Evolutionary conservation across 2,329 filamentous ascomycete genomes (phyloP).

Genomic region (Cordyceps cicadae): DNA sequence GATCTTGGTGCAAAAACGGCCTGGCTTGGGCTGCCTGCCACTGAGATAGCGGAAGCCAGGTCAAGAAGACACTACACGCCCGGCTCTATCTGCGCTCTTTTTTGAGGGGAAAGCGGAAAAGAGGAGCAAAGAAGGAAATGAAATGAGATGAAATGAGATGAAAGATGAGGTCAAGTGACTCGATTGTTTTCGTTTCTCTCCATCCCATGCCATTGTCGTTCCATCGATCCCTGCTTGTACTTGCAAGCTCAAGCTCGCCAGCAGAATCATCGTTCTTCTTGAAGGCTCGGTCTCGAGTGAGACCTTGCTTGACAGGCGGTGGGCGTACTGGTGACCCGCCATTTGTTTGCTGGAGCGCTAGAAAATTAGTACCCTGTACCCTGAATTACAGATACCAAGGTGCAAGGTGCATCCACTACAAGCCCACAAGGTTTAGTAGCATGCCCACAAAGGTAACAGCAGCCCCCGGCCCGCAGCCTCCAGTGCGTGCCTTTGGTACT

Average conservation of each 20-base stretch:
- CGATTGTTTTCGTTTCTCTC: neutral
- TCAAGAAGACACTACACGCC: neutral
- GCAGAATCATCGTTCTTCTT: neutral
- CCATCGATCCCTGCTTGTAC: neutral
- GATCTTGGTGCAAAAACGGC: neutral
- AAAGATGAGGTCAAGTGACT: neutral
- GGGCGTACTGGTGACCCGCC: neutral
- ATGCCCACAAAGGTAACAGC: neutral
- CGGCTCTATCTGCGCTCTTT: neutral
- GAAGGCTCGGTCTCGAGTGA: neutral
- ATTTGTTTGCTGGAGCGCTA: neutral
- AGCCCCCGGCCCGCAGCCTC: neutral
- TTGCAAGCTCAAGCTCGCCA: neutral
- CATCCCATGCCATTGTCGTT: neutral
- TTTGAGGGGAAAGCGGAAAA: neutral
- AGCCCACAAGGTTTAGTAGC: neutral
- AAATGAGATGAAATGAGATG: neutral
- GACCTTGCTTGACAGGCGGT: slow-evolving; percentile 1
- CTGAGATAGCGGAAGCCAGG: neutral
- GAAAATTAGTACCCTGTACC: slow-evolving; percentile 1
- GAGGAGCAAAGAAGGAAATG: neutral
- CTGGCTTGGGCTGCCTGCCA: neutral
- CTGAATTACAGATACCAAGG: neutral
- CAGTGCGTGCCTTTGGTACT: neutral
- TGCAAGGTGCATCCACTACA: neutral